Percentiles rank a stretch among this genome's conserved stretches.
These are phyloP conservation scores for Capronia epimyces DNA, from an alignment of 2,329 filamentous ascomycete species.

Conservation along the genomic window DNA sequence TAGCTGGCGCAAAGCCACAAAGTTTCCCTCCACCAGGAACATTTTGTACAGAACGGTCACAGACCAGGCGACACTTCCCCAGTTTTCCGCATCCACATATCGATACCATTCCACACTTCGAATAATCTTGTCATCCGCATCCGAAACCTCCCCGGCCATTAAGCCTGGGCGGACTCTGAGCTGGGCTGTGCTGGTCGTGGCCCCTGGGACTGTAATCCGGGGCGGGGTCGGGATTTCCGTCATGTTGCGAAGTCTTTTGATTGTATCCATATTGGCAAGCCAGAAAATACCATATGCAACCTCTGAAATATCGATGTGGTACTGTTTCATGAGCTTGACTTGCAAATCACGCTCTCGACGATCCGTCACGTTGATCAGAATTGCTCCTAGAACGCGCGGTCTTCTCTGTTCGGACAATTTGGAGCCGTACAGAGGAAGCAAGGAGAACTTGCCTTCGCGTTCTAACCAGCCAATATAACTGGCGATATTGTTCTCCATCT, in stretches of 20 bases:
- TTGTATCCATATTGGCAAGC: slow-evolving; percentile 53
- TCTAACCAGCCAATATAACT: slow-evolving; percentile 77
- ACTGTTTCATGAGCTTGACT: slow-evolving; percentile 68
- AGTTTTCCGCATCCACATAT: slow-evolving; percentile 61
- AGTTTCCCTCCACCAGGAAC: slow-evolving; percentile 64
- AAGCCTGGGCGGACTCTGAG: slow-evolving; percentile 62
- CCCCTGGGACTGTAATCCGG: slow-evolving; percentile 22
- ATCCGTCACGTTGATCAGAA: slow-evolving; percentile 68
- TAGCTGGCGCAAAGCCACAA: slow-evolving; percentile 53
- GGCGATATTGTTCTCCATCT: slow-evolving; percentile 69
- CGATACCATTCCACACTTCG: slow-evolving; percentile 80
- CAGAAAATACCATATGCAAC: slow-evolving; percentile 56
- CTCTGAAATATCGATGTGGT: slow-evolving; percentile 64
- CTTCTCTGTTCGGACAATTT: slow-evolving; percentile 59
- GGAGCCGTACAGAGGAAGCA: slow-evolving; percentile 84
- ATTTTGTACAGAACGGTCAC: slow-evolving; percentile 72
- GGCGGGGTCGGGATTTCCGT: slow-evolving; percentile 5
- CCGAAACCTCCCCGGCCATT: slow-evolving; percentile 57
- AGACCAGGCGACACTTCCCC: slow-evolving; percentile 63
- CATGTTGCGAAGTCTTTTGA: slow-evolving; percentile 15
- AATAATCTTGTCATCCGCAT: slow-evolving; percentile 66
- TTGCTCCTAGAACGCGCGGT: slow-evolving; percentile 65
- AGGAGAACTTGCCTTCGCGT: slow-evolving; percentile 63
- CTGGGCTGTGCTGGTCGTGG: slow-evolving; percentile 25
- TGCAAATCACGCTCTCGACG: slow-evolving; percentile 60